Base-by-base conservation (phyloP, 2,329 filamentous ascomycete genomes). In the Thelonectria rubi region DNA sequence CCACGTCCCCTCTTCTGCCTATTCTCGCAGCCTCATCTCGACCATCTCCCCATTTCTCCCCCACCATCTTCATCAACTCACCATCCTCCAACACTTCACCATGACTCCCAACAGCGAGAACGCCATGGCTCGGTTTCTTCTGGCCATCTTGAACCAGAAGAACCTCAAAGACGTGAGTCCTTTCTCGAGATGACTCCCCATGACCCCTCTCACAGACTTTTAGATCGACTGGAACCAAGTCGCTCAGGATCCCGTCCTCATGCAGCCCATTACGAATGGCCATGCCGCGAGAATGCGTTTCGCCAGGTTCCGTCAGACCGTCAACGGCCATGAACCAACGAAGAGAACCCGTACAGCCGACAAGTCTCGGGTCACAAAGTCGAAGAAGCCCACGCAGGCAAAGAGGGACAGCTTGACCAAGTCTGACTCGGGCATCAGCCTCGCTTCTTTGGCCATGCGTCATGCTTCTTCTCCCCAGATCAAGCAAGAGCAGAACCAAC, bases 211-310 rank as follows among this genome's bases (percentile, higher is more conserved):
- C 57, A 70, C 68, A 64, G 49, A 56, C 46, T 24, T 50, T 20
- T 58, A 88, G 85, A 86, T 88, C 69, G 82, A 88, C 72, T 88
- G 85, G 85, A 82, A 83, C 62, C 74, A 80, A 70, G 85, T 88
- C 46, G 85, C 85, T 55, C 73, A 78, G 37, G 82, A 86, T 62
- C 83, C 84, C 18, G 79, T 85, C 49, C 78, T 88, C 10, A 65
- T 80, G 21, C 79, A 86, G 51, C 77, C 81, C 66, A 87, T 87
- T 61, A 81, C 83, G 64, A 88, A 87, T 69, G 85, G 85, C 46
- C 85, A 88, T 72, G 85, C 85, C 30, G 85, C 85, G 32, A 82
- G 85, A 49, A 88, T 88, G 85, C 79, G 85, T 56, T 88, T 82
- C 72, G 82, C 84, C 14, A 80, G 85, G 37, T 86, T 86, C 70